These are phyloP conservation scores for Fusarium denticulatum DNA, from an alignment of 2,329 filamentous ascomycete species.

Conservation along the genomic window DNA sequence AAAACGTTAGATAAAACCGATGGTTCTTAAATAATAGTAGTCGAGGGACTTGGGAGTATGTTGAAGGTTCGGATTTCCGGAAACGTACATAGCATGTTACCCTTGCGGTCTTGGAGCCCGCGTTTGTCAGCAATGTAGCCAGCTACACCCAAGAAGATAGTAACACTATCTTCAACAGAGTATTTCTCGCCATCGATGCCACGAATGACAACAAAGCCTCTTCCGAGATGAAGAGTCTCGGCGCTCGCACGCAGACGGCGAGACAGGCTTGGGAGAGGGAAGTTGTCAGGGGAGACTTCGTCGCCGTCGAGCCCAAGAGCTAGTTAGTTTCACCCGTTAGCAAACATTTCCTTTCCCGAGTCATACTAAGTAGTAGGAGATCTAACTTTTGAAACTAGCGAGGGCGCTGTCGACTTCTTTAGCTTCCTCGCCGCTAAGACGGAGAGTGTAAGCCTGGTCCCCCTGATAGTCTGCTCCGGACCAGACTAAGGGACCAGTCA, in stretches of 20 bases:
- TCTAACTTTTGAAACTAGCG: slow-evolving; percentile 42
- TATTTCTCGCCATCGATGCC: slow-evolving; percentile 61
- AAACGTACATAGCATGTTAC: slow-evolving; percentile 58
- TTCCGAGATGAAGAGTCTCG: slow-evolving; percentile 51
- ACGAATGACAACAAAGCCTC: slow-evolving; percentile 64
- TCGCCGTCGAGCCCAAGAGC: slow-evolving; percentile 33
- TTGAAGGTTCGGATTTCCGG: neutral
- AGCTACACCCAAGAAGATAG: slow-evolving; percentile 66
- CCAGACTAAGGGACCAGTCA: slow-evolving; percentile 40
- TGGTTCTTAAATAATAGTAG: neutral
- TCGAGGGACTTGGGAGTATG: neutral
- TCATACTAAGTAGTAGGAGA: neutral
- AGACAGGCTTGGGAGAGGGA: slow-evolving; percentile 53
- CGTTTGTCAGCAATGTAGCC: slow-evolving; percentile 65
- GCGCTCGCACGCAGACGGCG: slow-evolving; percentile 49
- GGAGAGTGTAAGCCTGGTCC: slow-evolving; percentile 22
- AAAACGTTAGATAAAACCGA: slow-evolving; percentile 15
- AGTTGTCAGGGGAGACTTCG: slow-evolving; percentile 46
- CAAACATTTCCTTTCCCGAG: neutral
- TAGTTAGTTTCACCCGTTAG: slow-evolving; percentile 21
- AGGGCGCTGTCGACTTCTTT: slow-evolving; percentile 41
- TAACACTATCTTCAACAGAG: slow-evolving; percentile 62
- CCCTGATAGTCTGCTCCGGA: slow-evolving; percentile 36
- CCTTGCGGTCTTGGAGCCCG: slow-evolving; percentile 60
- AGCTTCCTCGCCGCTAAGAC: slow-evolving; percentile 29